A percentile compares a stretch with the other conserved stretches of the same genome.
These are phyloP conservation scores for Paxillus rubicundulus DNA, from an alignment of 768 basidiomycete genomes.

Conservation along the genomic window DNA sequence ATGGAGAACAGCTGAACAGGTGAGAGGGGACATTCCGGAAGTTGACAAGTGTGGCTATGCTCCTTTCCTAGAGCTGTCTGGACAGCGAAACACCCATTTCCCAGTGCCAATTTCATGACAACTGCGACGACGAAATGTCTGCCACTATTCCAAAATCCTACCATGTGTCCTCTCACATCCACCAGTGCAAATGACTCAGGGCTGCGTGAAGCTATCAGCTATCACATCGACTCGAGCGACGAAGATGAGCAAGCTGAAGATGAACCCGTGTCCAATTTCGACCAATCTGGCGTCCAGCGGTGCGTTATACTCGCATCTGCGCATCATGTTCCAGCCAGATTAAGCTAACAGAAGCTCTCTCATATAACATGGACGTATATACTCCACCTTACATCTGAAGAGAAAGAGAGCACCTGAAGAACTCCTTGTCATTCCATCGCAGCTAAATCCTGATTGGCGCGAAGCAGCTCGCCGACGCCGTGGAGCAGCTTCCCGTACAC, in stretches of 20 bases:
- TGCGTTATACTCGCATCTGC: constrained; percentile 49
- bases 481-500: constrained; percentile 10
- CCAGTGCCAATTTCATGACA: no score
- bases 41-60: no score
- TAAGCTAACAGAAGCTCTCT: constrained; percentile 68
- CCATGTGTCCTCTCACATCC: no score
- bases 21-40: no score
- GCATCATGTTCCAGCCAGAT: constrained; percentile 38
- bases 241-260: constrained; percentile 47
- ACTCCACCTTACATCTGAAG: constrained; percentile 43
- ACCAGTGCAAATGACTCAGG: no score
- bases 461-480: constrained; percentile 66
- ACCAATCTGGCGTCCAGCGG: constrained; percentile 78
- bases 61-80: no score
- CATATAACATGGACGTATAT: neutral
- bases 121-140: no score
- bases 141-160: no score
- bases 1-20: no score
- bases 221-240: constrained; percentile 51
- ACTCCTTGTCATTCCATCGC: constrained; percentile 71
- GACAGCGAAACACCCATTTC: no score
- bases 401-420: constrained; percentile 35
- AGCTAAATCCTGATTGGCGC: constrained; percentile 90
- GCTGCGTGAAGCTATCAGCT: constrained; percentile 7
- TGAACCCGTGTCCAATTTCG: constrained; percentile 43